phyloP scores from a whole-genome alignment of 306 rosid genomes.

The Begonia peltatifolia region DNA sequence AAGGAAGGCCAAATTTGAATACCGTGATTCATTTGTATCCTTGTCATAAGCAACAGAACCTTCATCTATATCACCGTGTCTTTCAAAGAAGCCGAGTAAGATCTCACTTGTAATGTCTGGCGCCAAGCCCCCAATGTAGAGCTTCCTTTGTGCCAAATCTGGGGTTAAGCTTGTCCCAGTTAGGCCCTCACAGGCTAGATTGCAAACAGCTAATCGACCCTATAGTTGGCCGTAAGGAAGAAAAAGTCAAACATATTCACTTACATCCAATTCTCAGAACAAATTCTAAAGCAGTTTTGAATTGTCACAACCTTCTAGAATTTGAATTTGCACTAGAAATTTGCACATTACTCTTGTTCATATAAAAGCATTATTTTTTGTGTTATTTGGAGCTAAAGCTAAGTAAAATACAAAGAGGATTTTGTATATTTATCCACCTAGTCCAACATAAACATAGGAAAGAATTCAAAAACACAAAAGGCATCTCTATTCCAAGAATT shows the following conservation, averaged over 20 bases:
- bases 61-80: constrained; percentile 75
- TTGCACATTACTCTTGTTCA: too few species aligned
- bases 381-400: too few species aligned
- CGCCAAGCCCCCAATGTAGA: constrained; percentile 60
- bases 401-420: too few species aligned
- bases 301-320: too few species aligned
- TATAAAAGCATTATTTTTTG: too few species aligned
- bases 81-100: constrained; percentile 41
- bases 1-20: constrained; percentile 1
- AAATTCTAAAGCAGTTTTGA: too few species aligned
- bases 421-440: too few species aligned
- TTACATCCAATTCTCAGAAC: too few species aligned
- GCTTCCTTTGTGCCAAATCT: constrained; percentile 67
- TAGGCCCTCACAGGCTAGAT: constrained; percentile 56
- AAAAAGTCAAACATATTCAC: background rate
- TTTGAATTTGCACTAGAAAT: too few species aligned
- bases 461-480: too few species aligned
- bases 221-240: constrained; percentile 11
- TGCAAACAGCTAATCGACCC: constrained; percentile 69
- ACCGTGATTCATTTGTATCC: constrained; percentile 66
- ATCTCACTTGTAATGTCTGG: constrained; percentile 59
- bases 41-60: constrained; percentile 79
- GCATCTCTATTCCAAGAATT: too few species aligned
- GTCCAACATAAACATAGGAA: too few species aligned
- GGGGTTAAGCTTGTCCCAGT: constrained; percentile 42